Conservation (phyloP, 1,284 basidiomycete genomes). For the Cerioporus squamosus region DNA sequence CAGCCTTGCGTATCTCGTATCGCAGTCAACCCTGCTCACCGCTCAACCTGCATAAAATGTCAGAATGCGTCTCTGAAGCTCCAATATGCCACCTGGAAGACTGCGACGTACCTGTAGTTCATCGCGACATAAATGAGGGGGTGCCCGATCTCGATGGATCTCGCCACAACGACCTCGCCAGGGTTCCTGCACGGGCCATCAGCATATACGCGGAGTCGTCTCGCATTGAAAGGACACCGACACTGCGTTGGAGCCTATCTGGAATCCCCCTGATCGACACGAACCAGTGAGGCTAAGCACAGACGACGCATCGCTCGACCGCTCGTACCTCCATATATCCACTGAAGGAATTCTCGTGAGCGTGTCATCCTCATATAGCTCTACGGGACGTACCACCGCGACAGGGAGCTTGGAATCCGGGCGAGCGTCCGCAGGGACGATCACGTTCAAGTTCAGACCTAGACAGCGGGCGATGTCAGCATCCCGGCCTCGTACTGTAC, state of each 20-base stretch:
- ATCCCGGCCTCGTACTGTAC: no score
- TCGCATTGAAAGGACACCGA: background rate
- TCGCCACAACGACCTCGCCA: conserved; percentile 29
- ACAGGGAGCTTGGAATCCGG: conserved; percentile 42
- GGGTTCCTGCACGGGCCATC: background rate
- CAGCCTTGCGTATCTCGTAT: no score
- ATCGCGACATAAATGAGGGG: conserved; percentile 37
- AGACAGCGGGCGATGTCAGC: background rate
- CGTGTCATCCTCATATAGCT: no score
- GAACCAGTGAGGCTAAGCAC: no score
- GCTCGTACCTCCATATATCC: background rate
- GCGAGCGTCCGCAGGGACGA: conserved; percentile 31
- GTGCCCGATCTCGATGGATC: conserved; percentile 40
- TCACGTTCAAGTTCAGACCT: conserved; percentile 51
- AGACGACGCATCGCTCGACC: no score
- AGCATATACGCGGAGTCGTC: background rate
- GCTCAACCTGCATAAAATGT: background rate
- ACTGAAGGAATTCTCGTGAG: background rate
- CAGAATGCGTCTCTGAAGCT: no score
- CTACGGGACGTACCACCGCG: conserved; percentile 28
- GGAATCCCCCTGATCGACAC: background rate
- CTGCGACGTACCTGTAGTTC: conserved; percentile 34
- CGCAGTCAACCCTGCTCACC: no score
- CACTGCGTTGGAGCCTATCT: conserved; percentile 3
- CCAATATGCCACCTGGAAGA: no score